Conservation (phyloP, 2,329 filamentous ascomycete genomes). For the Pseudogymnoascus sp. region DNA sequence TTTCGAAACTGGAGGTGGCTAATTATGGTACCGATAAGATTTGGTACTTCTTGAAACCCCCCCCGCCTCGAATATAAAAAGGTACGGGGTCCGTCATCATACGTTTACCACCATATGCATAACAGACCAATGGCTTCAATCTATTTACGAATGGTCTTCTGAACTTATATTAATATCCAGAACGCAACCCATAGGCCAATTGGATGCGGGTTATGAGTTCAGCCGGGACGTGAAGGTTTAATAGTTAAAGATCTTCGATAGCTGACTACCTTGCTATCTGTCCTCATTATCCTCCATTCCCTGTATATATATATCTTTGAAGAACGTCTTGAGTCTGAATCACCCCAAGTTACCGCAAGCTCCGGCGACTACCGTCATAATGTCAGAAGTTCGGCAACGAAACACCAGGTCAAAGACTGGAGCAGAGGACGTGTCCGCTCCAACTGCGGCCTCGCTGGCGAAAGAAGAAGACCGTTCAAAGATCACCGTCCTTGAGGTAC, state of each 20-base stretch:
- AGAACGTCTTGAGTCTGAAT: background rate
- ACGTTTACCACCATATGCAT: background rate
- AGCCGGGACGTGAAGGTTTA: background rate
- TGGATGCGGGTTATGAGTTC: background rate
- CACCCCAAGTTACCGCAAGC: background rate
- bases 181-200: background rate
- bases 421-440: conserved; percentile 5
- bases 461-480: conserved; percentile 23
- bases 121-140: conserved; percentile 2
- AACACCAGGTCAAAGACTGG: conserved; percentile 9
- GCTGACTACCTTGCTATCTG: background rate
- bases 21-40: background rate
- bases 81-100: background rate
- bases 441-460: conserved; percentile 13
- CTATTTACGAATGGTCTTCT: background rate
- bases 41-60: background rate
- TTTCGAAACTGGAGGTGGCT: background rate
- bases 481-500: conserved; percentile 23
- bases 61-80: background rate
- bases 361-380: conserved; percentile 6
- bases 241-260: conserved; percentile 2
- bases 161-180: conserved; percentile 3
- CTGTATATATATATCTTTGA: background rate
- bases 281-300: background rate
- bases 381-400: conserved; percentile 18